phyloP scores from a whole-genome alignment of 2,329 filamentous ascomycete species.

The Fusarium foetens region DNA sequence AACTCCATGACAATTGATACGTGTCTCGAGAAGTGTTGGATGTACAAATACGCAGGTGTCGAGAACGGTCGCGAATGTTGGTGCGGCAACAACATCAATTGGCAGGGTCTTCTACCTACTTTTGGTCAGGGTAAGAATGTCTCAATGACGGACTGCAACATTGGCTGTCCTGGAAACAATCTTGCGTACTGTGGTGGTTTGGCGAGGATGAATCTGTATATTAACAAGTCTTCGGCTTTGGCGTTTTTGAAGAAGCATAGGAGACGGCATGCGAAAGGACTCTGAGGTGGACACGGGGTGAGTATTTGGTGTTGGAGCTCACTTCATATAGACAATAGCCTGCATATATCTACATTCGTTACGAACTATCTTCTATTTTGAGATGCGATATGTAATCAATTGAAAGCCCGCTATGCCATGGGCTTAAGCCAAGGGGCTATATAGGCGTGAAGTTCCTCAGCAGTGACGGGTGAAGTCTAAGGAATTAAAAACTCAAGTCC shows the following conservation, averaged over 20 bases:
- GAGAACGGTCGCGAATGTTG: constrained; percentile 54
- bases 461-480: background rate
- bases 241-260: constrained; percentile 15
- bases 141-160: constrained; percentile 46
- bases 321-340: background rate
- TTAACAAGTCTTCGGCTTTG: constrained; percentile 33
- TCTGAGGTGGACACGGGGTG: background rate
- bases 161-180: constrained; percentile 49
- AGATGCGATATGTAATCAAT: background rate
- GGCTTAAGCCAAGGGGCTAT: accelerated
- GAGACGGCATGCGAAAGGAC: background rate
- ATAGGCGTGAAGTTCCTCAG: accelerated
- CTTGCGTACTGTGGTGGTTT: constrained; percentile 48
- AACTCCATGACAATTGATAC: constrained; percentile 49
- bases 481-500: background rate
- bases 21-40: constrained; percentile 48
- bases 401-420: accelerated
- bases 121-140: constrained; percentile 45
- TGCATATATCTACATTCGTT: background rate
- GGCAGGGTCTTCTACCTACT: constrained; percentile 37
- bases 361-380: accelerated
- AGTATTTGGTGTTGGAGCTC: background rate
- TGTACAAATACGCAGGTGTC: constrained; percentile 51
- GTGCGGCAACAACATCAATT: constrained; percentile 49
- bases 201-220: constrained; percentile 48